Conservation (phyloP, 2,329 filamentous ascomycete species). For the Dryadomyces quercivorus region DNA sequence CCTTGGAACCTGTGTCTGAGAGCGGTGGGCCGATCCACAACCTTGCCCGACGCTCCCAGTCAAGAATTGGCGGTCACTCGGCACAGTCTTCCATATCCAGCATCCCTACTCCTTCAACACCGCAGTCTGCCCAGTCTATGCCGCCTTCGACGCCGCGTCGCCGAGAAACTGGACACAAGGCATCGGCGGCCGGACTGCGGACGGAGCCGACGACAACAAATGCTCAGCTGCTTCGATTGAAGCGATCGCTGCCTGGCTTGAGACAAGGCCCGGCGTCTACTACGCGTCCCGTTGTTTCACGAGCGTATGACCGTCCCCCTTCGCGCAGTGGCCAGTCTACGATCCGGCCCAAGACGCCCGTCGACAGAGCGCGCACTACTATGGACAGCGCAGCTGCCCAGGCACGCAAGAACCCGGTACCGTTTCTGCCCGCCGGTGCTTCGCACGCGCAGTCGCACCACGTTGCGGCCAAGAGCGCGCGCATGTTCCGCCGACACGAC, state of each 20-base stretch:
- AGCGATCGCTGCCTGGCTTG: slow-evolving; percentile 52
- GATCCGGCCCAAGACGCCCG: slow-evolving; percentile 55
- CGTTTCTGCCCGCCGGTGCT: slow-evolving; percentile 69
- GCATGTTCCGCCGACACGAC: slow-evolving; percentile 67
- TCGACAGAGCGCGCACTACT: slow-evolving; percentile 43
- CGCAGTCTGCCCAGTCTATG: slow-evolving; percentile 39
- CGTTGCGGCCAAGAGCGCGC: slow-evolving; percentile 55
- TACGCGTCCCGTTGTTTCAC: slow-evolving; percentile 30
- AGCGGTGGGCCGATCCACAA: slow-evolving; percentile 59
- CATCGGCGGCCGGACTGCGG: slow-evolving; percentile 40
- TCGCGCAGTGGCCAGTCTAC: slow-evolving; percentile 42
- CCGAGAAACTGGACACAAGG: slow-evolving; percentile 43
- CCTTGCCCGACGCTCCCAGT: slow-evolving; percentile 49
- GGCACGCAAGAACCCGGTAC: slow-evolving; percentile 47
- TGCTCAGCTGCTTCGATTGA: slow-evolving; percentile 51
- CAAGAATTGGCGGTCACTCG: slow-evolving; percentile 51
- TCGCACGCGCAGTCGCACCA: slow-evolving; percentile 62
- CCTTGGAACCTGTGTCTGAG: slow-evolving; percentile 87
- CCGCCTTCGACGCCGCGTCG: slow-evolving; percentile 46
- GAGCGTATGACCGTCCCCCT: slow-evolving; percentile 42
- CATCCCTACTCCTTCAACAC: slow-evolving; percentile 47
- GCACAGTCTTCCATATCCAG: slow-evolving; percentile 56
- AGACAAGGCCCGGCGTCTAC: slow-evolving; percentile 35
- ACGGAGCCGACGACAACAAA: slow-evolving; percentile 52
- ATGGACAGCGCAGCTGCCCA: slow-evolving; percentile 40